phyloP scores from a whole-genome alignment of 306 rosid genomes.

The Dryas drummondii region DNA sequence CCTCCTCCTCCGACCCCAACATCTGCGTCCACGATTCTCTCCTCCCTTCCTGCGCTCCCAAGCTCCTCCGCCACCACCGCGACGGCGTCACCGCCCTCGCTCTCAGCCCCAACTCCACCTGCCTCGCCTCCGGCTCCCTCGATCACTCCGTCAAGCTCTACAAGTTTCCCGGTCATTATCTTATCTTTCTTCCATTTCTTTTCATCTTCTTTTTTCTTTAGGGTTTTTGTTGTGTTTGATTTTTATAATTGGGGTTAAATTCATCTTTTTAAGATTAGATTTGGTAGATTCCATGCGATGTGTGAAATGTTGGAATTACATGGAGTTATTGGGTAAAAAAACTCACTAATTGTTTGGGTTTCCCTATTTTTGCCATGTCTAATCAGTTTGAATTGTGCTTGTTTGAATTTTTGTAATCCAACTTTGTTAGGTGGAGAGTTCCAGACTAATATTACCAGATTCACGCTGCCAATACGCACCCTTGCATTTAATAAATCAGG shows the following conservation, averaged over 20 bases:
- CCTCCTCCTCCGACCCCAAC: conserved; percentile 64
- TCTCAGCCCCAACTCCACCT: conserved; percentile 89
- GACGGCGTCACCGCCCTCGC: conserved; percentile 91
- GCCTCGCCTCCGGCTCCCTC: conserved; percentile 92
- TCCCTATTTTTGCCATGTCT: background rate
- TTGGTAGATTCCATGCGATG: background rate
- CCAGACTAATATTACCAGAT: conserved; percentile 90
- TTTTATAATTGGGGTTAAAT: background rate
- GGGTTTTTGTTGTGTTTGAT: background rate
- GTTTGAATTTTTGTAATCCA: conserved; percentile 6
- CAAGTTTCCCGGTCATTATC: conserved; percentile 80
- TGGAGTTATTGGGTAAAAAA: background rate
- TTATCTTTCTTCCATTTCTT: background rate
- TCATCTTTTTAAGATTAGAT: background rate
- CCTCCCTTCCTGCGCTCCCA: conserved; percentile 59
- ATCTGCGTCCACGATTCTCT: conserved; percentile 75
- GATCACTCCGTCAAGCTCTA: conserved; percentile 95
- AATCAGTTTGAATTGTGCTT: background rate
- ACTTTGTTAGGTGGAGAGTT: conserved; percentile 74
- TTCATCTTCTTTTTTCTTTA: background rate
- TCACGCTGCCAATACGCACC: conserved; percentile 84
- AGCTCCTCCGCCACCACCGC: conserved; percentile 81
- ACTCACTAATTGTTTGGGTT: background rate
- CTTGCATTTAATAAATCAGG: conserved; percentile 86
- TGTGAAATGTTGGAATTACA: background rate